Evolutionary conservation across 495 filamentous ascomycete genomes (phyloP), one percentile per base, ranked within the genome.

Genomic region (Xylaria longipes): DNA sequence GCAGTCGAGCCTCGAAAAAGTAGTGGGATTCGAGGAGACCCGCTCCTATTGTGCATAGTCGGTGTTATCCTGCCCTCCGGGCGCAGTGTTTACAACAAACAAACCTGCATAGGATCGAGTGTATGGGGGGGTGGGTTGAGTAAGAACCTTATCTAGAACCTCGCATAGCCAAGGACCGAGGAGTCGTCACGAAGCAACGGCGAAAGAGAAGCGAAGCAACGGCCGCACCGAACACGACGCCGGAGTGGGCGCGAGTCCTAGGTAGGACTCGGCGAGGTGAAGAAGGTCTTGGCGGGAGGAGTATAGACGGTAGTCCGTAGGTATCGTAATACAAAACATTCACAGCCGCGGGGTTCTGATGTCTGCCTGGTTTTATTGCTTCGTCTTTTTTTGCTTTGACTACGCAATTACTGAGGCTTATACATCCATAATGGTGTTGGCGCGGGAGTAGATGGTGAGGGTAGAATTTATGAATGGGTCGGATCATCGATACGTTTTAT

Each of bases 151-250:
- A 7, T 5, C 52, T 29, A 5, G 52, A 56, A 29, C 5, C 27
- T 31, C 52, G 5, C 27, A 56, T 31, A 15, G 5, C 52, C 52
- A 29, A 56, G 27, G 14, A 15, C 27, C 14, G 14, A 17, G 52
- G 52, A 31, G 8, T 25, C 1, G 1, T 17, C 7, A 56, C 27
- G 52, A 29, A 31, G 29, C 27, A 29, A 31, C 17, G 22, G 27
- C 52, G 31, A 56, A 56, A 56, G 27, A 14, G 17, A 60, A 60
- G n/a, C 25, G 3, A 60, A 12, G 33, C 4, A 25, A 37, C 57
- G 33, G 57, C n/a, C 22, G 20, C 31, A 60, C 22, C 37, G 57
- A 60, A 60, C 37, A 60, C 37, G 57, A 60, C 9, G 57, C 57
- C 33, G 8, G 33, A 22, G 31, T n/a, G 33, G 57, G 29, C 54